Conservation (phyloP, 176 grass and related monocot genomes). For the Typha latifolia region DNA sequence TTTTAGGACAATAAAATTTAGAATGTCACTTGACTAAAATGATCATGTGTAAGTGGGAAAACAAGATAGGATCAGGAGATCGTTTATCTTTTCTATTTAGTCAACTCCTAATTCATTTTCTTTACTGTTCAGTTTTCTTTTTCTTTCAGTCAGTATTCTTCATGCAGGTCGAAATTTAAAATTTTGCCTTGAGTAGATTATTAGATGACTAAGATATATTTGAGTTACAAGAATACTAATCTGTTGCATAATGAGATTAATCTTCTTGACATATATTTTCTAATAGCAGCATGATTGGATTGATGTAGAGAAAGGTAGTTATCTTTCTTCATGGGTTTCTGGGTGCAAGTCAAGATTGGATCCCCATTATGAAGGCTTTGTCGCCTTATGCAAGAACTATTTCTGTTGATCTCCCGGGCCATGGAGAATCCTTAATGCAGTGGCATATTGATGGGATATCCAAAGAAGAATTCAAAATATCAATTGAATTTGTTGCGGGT, state of each 20-base stretch:
- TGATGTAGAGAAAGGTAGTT: conserved; percentile 59
- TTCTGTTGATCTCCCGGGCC: conserved; percentile 84
- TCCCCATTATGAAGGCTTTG: conserved; percentile 67
- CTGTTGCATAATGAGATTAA: background rate
- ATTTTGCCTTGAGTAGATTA: too few relatives aligned
- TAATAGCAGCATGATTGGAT: conserved; percentile 14
- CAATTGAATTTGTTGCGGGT: conserved; percentile 52
- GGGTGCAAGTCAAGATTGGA: conserved; percentile 82
- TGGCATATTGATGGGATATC: conserved; percentile 23
- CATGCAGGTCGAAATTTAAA: too few relatives aligned
- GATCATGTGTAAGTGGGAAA: too few relatives aligned
- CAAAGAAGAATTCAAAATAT: conserved; percentile 25
- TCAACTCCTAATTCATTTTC: too few relatives aligned
- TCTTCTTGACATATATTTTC: background rate
- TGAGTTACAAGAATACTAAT: background rate
- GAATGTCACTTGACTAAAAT: too few relatives aligned
- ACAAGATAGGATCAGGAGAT: too few relatives aligned
- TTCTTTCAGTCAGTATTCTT: too few relatives aligned
- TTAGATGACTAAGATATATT: too few relatives aligned
- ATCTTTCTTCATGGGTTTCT: conserved; percentile 98
- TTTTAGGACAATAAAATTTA: too few relatives aligned
- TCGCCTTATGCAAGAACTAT: conserved; percentile 41
- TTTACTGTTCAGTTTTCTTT: too few relatives aligned
- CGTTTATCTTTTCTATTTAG: too few relatives aligned
- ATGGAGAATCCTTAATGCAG: conserved; percentile 51